Evolutionary conservation across 139 green algal species (phyloP).

Genomic region (Chlorella sp.): DNA sequence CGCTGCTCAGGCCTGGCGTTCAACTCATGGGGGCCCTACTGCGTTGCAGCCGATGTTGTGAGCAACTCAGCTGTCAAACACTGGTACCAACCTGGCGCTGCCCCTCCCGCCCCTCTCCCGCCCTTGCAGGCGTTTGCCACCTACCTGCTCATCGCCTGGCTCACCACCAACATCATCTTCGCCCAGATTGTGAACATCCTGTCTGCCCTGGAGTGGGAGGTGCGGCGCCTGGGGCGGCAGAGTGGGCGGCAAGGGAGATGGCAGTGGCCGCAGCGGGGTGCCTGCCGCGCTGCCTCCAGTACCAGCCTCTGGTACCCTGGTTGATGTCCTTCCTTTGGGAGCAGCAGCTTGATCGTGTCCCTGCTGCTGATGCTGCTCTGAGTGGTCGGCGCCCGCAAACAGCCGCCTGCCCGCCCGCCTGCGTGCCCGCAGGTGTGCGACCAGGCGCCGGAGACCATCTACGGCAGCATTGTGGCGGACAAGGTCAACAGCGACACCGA

Average conservation of each 20-base stretch:
- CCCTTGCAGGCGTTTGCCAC: conserved; percentile 31
- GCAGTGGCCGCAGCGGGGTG: no score
- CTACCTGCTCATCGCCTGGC: conserved; percentile 44
- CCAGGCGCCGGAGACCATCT: conserved; percentile 11
- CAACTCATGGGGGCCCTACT: no score
- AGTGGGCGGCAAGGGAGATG: no score
- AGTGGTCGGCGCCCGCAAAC: not conserved
- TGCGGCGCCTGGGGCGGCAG: not conserved
- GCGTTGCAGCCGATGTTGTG: no score
- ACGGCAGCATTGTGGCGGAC: conserved; percentile 31
- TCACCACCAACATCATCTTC: conserved; percentile 44
- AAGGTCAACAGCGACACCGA: conserved; percentile 29
- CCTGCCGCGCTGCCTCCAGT: no score
- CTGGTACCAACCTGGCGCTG: not conserved
- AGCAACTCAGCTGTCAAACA: not conserved
- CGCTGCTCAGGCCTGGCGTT: no score
- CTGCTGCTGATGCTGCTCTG: not conserved
- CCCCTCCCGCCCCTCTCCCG: not conserved
- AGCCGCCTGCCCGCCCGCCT: not conserved
- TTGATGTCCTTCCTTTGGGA: no score
- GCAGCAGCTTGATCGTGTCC: not conserved
- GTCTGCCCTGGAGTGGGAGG: conserved; percentile 32
- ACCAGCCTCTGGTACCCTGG: no score
- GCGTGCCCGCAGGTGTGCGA: conserved; percentile 8
- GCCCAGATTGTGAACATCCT: conserved; percentile 35